Conservation (phyloP, 768 basidiomycete species). For the Leccinellum rugosiceps region DNA sequence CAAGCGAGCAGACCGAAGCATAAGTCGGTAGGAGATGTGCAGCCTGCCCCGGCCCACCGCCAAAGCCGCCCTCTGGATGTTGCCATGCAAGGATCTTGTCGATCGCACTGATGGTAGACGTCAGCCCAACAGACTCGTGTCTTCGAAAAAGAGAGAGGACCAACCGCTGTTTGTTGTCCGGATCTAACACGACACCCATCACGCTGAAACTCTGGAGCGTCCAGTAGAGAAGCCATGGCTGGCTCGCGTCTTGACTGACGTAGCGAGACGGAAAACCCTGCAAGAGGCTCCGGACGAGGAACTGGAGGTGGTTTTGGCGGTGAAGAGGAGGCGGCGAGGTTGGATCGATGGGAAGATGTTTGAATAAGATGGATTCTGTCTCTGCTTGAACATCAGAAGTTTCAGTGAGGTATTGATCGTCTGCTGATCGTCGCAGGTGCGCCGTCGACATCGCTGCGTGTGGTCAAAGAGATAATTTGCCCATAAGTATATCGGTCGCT, state of each 20-base stretch:
- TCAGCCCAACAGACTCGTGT: neutral
- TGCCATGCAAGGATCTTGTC: conserved; percentile 80
- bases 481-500: too few relatives aligned
- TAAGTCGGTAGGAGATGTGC: conserved; percentile 90
- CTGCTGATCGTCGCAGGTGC: conserved; percentile 37
- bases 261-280: conserved; percentile 83
- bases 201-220: conserved; percentile 79
- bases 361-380: conserved; percentile 62
- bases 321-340: conserved; percentile 42
- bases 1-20: conserved; percentile 79
- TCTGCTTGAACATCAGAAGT: conserved; percentile 62
- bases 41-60: conserved; percentile 86
- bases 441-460: conserved; percentile 13
- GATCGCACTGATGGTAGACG: conserved; percentile 51
- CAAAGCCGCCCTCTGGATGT: conserved; percentile 86
- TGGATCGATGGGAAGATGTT: conserved; percentile 44
- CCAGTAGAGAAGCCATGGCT: conserved; percentile 97
- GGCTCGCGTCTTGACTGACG: conserved; percentile 85
- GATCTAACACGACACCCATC: conserved; percentile 76
- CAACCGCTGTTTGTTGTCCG: conserved; percentile 71
- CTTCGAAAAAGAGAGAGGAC: neutral
- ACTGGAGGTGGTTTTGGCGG: conserved; percentile 69
- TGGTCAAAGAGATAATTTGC: too few relatives aligned
- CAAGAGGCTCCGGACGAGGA: conserved; percentile 64
- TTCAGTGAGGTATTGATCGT: conserved; percentile 58